Evolutionary conservation across 2,329 filamentous ascomycete genomes (phyloP).

Genomic region (Fusarium xyrophilum): DNA sequence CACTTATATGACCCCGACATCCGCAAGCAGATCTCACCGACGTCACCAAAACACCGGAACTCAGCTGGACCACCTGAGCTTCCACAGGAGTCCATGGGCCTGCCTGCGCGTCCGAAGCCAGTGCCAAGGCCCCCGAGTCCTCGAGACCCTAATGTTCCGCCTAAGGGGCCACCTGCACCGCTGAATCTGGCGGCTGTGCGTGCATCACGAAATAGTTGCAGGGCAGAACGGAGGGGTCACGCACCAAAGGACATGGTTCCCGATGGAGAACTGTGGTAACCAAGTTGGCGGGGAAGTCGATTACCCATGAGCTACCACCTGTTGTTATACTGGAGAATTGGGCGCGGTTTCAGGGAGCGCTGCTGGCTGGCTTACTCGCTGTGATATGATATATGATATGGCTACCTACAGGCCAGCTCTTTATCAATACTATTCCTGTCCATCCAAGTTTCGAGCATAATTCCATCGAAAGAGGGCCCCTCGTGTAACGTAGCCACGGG

Average conservation of each 20-base stretch:
- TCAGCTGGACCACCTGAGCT: conserved; percentile 33
- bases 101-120: conserved; percentile 43
- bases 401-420: neutral
- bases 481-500: neutral
- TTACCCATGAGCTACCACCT: too few species aligned
- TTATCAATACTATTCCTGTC: neutral
- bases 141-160: conserved; percentile 8
- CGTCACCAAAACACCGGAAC: conserved; percentile 31
- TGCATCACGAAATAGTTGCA: conserved; percentile 10
- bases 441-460: neutral
- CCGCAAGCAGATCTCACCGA: conserved; percentile 42
- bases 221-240: conserved; percentile 5
- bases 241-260: conserved; percentile 23
- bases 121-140: conserved; percentile 19
- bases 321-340: neutral
- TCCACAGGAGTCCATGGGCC: conserved; percentile 40
- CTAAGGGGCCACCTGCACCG: conserved; percentile 28
- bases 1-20: conserved; percentile 47
- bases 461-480: neutral
- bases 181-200: conserved; percentile 21
- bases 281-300: neutral
- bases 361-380: conserved; percentile 26
- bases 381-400: neutral
- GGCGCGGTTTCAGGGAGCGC: neutral
- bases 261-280: conserved; percentile 26